A percentile compares a stretch with the other conserved stretches of the same genome.
Evolutionary conservation across 352 stramenopile species (phyloP).

Genomic region (Phytophthora meadii): DNA sequence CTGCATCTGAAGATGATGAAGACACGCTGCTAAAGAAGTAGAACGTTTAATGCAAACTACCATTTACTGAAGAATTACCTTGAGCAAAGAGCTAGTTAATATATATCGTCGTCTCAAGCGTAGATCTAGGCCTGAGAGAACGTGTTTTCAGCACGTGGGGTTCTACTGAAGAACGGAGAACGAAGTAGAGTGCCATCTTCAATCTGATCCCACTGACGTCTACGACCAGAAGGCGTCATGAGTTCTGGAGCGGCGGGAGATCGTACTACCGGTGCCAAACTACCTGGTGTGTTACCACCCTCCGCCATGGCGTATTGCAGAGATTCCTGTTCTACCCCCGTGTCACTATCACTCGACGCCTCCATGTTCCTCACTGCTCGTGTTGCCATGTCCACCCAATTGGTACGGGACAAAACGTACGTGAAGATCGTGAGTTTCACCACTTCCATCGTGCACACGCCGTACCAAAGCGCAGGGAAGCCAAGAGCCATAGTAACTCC

Average conservation of each 20-base stretch:
- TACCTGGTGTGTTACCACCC: constrained; percentile 62
- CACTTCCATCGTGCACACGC: constrained; percentile 53
- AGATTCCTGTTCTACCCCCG: constrained; percentile 43
- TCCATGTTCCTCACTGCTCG: constrained; percentile 53
- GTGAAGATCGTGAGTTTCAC: constrained; percentile 54
- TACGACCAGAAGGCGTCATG: constrained; percentile 59
- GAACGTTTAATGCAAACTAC: constrained; percentile 11
- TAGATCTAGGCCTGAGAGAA: constrained; percentile 31
- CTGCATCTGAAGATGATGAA: constrained; percentile 26
- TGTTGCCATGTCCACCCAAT: constrained; percentile 56
- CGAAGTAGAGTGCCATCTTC: constrained; percentile 45
- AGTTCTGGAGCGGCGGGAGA: constrained; percentile 60
- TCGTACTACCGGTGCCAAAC: constrained; percentile 45
- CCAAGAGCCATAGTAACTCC: constrained; percentile 52
- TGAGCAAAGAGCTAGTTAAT: constrained; percentile 23
- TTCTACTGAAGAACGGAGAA: constrained; percentile 40
- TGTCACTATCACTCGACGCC: constrained; percentile 44
- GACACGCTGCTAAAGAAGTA: constrained; percentile 37
- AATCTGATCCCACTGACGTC: constrained; percentile 64
- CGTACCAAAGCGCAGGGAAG: constrained; percentile 63
- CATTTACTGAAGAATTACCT: constrained; percentile 28
- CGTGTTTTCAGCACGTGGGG: constrained; percentile 25
- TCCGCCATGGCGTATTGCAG: constrained; percentile 53
- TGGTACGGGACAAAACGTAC: constrained; percentile 40
- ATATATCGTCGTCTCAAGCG: constrained; percentile 35